Percentiles rank a stretch among this genome's conserved stretches.
Evolutionary conservation across 257 asterid genomes (phyloP).

Genomic region (Solanum etuberosum): DNA sequence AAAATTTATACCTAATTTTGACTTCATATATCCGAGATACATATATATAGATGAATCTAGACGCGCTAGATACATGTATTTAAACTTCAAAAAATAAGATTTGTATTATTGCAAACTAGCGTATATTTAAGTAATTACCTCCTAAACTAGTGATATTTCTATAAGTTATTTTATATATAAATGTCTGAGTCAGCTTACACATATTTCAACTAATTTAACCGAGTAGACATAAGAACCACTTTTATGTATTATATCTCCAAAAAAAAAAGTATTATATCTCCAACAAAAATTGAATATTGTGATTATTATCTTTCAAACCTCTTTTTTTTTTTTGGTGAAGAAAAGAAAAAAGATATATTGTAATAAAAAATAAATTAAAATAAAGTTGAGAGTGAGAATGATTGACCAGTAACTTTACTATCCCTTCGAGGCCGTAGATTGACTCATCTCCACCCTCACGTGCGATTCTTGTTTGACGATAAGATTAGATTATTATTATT

Average conservation of each 20-base stretch:
- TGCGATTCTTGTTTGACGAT: constrained; percentile 18
- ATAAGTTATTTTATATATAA: background rate
- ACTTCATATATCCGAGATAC: rapidly evolving
- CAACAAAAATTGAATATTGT: background rate
- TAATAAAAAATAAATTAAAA: background rate
- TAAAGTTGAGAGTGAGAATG: constrained; percentile 19
- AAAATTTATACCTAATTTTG: too few relatives aligned
- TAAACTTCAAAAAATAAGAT: too few relatives aligned
- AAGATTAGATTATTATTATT: background rate
- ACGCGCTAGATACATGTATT: too few relatives aligned
- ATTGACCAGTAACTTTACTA: constrained; percentile 23
- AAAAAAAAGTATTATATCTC: background rate
- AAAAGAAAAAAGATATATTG: background rate
- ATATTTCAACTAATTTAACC: background rate
- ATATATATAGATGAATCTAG: too few relatives aligned
- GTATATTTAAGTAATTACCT: too few relatives aligned
- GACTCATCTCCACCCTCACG: constrained; percentile 49
- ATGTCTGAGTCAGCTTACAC: background rate
- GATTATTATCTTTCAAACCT: background rate
- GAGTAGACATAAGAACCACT: background rate
- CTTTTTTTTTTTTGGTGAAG: background rate
- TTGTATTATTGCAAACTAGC: too few relatives aligned
- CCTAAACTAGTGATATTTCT: too few relatives aligned
- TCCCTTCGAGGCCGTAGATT: constrained; percentile 43
- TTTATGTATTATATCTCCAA: background rate